phyloP scores from a whole-genome alignment of 768 basidiomycete genomes.

The Dioszegia hungarica region DNA sequence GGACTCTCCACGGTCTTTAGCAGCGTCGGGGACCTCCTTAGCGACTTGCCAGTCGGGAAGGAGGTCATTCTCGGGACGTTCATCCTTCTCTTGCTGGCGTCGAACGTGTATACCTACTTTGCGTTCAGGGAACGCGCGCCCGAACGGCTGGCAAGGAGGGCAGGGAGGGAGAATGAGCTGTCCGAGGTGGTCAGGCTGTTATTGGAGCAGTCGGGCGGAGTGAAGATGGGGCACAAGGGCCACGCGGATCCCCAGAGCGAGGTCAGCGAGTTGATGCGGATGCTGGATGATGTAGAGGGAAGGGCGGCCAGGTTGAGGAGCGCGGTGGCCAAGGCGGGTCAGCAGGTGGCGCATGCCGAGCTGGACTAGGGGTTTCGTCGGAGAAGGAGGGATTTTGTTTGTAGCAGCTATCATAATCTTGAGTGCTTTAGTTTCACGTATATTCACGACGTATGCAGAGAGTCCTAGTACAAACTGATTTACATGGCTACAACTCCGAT shows the following conservation, averaged over 20 bases:
- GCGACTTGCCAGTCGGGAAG: constrained; percentile 19
- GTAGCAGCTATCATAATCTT: no score
- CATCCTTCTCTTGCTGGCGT: constrained; percentile 31
- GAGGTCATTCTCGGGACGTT: constrained; percentile 21
- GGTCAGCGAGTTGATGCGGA: constrained; percentile 19
- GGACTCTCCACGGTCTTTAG: constrained; percentile 26
- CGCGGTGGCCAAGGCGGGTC: background rate
- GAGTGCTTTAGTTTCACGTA: no score
- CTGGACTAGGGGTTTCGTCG: background rate
- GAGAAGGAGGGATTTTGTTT: background rate
- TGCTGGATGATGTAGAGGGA: constrained; percentile 29
- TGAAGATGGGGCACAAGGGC: background rate
- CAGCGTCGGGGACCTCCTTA: constrained; percentile 23
- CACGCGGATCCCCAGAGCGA: constrained; percentile 12
- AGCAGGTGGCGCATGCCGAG: background rate
- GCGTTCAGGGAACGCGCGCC: constrained; percentile 8
- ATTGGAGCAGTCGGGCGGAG: constrained; percentile 9
- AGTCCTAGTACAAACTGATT: no score
- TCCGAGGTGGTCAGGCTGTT: constrained; percentile 24
- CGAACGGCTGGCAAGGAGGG: constrained; percentile 7
- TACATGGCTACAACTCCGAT: no score
- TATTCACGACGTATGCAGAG: no score
- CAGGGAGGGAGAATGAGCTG: constrained; percentile 20
- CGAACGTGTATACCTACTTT: constrained; percentile 43
- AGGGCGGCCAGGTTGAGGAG: constrained; percentile 13